Conservation (phyloP, 2,329 filamentous ascomycete genomes). For the Microdochium trichocladiopsis region DNA sequence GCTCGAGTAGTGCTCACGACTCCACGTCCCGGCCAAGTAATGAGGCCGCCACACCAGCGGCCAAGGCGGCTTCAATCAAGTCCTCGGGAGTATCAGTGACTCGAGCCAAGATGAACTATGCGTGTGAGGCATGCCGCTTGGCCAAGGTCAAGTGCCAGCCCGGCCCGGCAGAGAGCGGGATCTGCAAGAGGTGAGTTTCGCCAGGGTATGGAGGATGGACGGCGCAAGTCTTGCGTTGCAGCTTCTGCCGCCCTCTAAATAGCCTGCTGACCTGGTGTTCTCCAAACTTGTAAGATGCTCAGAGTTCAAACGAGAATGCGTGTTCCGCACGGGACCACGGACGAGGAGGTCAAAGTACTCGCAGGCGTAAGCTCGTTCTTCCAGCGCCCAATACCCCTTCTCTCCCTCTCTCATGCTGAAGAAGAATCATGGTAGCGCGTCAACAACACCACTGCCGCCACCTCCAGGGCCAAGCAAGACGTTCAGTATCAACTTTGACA, state of each 20-base stretch:
- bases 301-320: conserved; percentile 44
- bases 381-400: too few relatives aligned
- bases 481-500: conserved; percentile 45
- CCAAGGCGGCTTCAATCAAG: background rate
- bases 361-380: conserved; percentile 29
- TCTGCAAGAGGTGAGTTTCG: conserved; percentile 41
- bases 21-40: too few relatives aligned
- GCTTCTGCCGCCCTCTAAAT: too few relatives aligned
- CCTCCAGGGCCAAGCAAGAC: conserved; percentile 37
- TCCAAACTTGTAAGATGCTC: too few relatives aligned
- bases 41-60: background rate
- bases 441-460: conserved; percentile 13
- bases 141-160: conserved; percentile 47
- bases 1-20: too few relatives aligned
- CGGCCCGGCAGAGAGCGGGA: conserved; percentile 32
- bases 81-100: background rate
- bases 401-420: background rate
- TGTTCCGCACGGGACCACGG: conserved; percentile 41
- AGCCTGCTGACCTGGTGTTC: too few relatives aligned
- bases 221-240: too few relatives aligned
- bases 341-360: conserved; percentile 38
- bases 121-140: conserved; percentile 46
- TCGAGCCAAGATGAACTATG: conserved; percentile 30
- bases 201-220: too few relatives aligned
- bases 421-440: background rate